Evolutionary conservation across 331 rosid genomes (phyloP).

Genomic region (Rhamnella rubrinervis): DNA sequence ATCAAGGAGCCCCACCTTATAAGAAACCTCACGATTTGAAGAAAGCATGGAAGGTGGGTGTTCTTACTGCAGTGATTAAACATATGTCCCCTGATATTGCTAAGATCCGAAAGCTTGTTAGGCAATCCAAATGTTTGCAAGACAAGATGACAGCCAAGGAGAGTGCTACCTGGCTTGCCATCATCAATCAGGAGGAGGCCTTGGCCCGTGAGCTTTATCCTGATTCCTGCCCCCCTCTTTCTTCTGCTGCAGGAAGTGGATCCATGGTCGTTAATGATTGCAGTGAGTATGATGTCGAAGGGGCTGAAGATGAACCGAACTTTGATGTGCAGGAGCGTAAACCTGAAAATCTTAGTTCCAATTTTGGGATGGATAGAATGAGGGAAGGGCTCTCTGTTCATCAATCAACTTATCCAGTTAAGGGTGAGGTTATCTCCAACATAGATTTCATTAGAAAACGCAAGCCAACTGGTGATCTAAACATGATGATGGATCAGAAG

Average conservation of each 20-base stretch:
- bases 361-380: conserved; percentile 42
- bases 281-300: conserved; percentile 85
- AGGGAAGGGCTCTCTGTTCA: conserved; percentile 35
- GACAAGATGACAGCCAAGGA: conserved; percentile 98
- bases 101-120: conserved; percentile 85
- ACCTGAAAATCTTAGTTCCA: conserved; percentile 48
- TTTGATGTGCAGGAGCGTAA: conserved; percentile 65
- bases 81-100: conserved; percentile 96
- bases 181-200: conserved; percentile 81
- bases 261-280: conserved; percentile 57
- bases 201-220: conserved; percentile 78
- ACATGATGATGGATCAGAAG: conserved; percentile 49
- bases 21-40: conserved; percentile 94
- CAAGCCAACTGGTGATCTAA: conserved; percentile 54
- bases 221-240: conserved; percentile 51
- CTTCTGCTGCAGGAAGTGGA: conserved; percentile 56
- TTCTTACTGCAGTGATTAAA: conserved; percentile 85
- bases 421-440: conserved; percentile 55
- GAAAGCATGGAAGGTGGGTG: conserved; percentile 97
- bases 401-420: conserved; percentile 38
- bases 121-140: conserved; percentile 88
- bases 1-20: conserved; percentile 90
- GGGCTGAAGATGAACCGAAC: conserved; percentile 53
- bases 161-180: conserved; percentile 94
- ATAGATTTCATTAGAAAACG: conserved; percentile 60